Conservation (phyloP, 1,284 basidiomycete species). For the Austropuccinia psidii region DNA sequence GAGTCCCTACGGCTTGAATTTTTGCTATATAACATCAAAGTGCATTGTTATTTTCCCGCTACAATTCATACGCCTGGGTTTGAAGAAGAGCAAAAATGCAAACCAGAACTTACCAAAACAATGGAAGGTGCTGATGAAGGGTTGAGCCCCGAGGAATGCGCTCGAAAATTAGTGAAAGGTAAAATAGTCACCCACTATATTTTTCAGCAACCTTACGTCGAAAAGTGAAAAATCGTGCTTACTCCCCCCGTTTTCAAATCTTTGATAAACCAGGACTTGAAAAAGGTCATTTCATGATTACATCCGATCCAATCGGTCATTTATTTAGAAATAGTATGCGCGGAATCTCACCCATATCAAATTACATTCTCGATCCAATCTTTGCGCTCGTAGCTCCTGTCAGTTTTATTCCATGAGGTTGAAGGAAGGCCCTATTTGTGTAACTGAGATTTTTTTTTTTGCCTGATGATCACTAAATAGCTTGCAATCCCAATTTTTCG, state of each 20-base stretch:
- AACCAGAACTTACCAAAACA: conserved; percentile 68
- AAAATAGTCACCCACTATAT: conserved; percentile 41
- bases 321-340: conserved; percentile 64
- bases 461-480: neutral
- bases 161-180: conserved; percentile 61
- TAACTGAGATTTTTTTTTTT: neutral
- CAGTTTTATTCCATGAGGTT: neutral
- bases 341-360: conserved; percentile 57
- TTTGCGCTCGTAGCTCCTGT: conserved; percentile 17
- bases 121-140: conserved; percentile 72
- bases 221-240: too few species aligned
- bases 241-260: neutral
- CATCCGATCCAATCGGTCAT: conserved; percentile 61
- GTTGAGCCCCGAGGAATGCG: conserved; percentile 61
- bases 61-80: conserved; percentile 77
- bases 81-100: conserved; percentile 69
- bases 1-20: conserved; percentile 78
- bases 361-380: conserved; percentile 29
- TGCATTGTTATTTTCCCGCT: conserved; percentile 79
- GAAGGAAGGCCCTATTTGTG: neutral
- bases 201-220: neutral
- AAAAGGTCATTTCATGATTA: conserved; percentile 66
- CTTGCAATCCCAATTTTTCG: conserved; percentile 25
- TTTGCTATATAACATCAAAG: conserved; percentile 65
- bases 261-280: conserved; percentile 56